Conservation (phyloP, 192 early-diverging fungal species). For the Rhizophagus clarus region DNA sequence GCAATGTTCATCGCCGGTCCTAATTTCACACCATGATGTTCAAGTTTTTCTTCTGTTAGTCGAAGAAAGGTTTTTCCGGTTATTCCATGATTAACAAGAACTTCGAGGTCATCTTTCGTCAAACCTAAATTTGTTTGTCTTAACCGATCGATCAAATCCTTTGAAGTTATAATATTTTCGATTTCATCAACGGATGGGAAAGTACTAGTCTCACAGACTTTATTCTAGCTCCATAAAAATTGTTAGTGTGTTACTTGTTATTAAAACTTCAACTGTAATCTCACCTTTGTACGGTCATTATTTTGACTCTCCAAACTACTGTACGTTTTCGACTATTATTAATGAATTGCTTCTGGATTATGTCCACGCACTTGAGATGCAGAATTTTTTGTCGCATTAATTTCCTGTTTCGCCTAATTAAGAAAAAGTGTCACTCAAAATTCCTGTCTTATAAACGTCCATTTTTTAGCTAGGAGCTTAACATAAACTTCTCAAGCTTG, state of each 20-base stretch:
- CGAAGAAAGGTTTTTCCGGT: background rate
- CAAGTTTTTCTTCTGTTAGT: background rate
- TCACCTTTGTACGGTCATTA: too few relatives aligned
- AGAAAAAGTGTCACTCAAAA: too few relatives aligned
- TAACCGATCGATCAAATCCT: conserved; percentile 8
- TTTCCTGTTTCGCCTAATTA: too few relatives aligned
- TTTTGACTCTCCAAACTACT: too few relatives aligned
- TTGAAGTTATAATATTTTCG: background rate
- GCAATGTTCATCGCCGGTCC: background rate
- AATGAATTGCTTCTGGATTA: too few relatives aligned
- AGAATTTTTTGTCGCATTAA: too few relatives aligned
- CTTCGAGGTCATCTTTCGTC: background rate
- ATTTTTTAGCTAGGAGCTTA: too few relatives aligned
- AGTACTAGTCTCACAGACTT: background rate
- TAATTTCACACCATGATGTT: background rate
- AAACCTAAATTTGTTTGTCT: conserved; percentile 1
- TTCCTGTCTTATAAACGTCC: too few relatives aligned
- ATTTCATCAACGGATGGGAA: background rate
- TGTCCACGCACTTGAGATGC: too few relatives aligned
- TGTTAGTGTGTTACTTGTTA: conserved; percentile 1
- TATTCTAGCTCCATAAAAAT: background rate
- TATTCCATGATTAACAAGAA: conserved; percentile 3
- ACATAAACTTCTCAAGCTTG: too few relatives aligned
- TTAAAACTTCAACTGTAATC: background rate
- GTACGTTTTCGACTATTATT: too few relatives aligned